A percentile compares a stretch with the other conserved stretches of the same genome.
phyloP scores from a whole-genome alignment of 768 basidiomycete species.

The Russula earlei region DNA sequence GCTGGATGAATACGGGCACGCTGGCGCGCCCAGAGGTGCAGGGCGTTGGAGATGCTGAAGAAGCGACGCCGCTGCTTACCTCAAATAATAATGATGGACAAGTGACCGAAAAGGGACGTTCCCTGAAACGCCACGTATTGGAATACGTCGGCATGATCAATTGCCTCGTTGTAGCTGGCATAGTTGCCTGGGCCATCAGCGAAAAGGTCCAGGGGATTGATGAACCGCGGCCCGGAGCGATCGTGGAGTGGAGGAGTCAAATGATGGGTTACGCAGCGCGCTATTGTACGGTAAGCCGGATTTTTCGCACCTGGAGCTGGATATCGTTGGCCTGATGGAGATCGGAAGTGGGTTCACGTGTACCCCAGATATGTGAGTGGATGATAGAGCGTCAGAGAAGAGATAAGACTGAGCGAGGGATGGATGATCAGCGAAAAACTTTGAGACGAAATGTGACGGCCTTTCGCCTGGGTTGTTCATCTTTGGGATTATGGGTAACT shows the following conservation, averaged over 20 bases:
- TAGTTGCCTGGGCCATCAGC: slow-evolving; percentile 53
- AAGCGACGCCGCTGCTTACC: slow-evolving; percentile 34
- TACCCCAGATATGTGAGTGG: slow-evolving; percentile 78
- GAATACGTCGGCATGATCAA: slow-evolving; percentile 38
- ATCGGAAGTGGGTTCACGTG: slow-evolving; percentile 54
- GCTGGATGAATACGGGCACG: slow-evolving; percentile 38
- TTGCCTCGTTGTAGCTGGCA: slow-evolving; percentile 64
- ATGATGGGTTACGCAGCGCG: slow-evolving; percentile 83
- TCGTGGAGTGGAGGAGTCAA: slow-evolving; percentile 56
- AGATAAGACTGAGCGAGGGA: slow-evolving; percentile 10
- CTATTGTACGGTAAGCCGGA: slow-evolving; percentile 63
- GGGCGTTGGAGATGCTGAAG: slow-evolving; percentile 34
- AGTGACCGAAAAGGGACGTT: slow-evolving; percentile 21
- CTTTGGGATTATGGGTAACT: slow-evolving; percentile 88
- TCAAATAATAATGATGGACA: slow-evolving; percentile 17
- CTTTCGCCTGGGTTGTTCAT: slow-evolving; percentile 90
- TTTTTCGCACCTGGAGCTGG: slow-evolving; percentile 4
- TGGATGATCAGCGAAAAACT: slow-evolving; percentile 64
- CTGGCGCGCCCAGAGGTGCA: slow-evolving; percentile 15
- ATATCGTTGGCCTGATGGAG: slow-evolving; percentile 11
- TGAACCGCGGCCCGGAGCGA: slow-evolving; percentile 27
- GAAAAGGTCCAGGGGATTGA: slow-evolving; percentile 25
- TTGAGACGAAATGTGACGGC: slow-evolving; percentile 83
- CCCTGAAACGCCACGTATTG: slow-evolving; percentile 29
- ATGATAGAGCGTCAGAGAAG: slow-evolving; percentile 1